Evolutionary conservation across 768 basidiomycete genomes (phyloP).

Genomic region (Pleurotus cornucopiae): DNA sequence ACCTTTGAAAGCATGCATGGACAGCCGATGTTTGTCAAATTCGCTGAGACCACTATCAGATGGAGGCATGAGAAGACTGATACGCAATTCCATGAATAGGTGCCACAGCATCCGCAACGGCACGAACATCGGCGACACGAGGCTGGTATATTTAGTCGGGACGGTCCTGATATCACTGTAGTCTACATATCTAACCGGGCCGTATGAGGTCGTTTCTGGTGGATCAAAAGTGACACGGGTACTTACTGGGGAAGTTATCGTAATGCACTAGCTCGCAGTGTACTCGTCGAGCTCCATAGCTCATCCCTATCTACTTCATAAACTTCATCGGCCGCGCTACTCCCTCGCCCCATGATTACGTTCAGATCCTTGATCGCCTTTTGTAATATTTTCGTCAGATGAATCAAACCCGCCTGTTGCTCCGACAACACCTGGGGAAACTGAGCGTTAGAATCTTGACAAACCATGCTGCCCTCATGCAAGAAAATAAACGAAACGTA

Average conservation of each 20-base stretch:
- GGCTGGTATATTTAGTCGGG: too few species aligned
- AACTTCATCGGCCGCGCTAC: slow-evolving; percentile 14
- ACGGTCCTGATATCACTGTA: too few species aligned
- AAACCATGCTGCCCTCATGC: too few species aligned
- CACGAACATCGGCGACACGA: too few species aligned
- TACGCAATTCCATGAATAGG: not conserved
- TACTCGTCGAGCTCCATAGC: slow-evolving; percentile 31
- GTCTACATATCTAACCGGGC: too few species aligned
- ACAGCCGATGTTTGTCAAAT: not conserved
- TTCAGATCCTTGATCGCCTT: slow-evolving; percentile 60
- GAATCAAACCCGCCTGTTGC: slow-evolving; percentile 76
- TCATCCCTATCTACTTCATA: slow-evolving; percentile 19
- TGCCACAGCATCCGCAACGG: not conserved
- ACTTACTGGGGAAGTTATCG: slow-evolving; percentile 19
- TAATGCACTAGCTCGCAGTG: slow-evolving; percentile 30
- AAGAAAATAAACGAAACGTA: slow-evolving; percentile 19
- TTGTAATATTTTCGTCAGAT: slow-evolving; percentile 73
- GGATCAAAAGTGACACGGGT: not conserved
- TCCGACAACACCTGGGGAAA: slow-evolving; percentile 60
- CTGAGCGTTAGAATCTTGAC: not conserved
- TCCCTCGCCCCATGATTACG: slow-evolving; percentile 52
- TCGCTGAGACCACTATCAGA: not conserved
- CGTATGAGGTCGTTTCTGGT: not conserved
- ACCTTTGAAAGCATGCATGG: not conserved
- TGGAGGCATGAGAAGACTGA: not conserved